Evolutionary conservation across 1,284 basidiomycete species (phyloP), one percentile per base, ranked within the genome.

Genomic region (Amylostereum areolatum): DNA sequence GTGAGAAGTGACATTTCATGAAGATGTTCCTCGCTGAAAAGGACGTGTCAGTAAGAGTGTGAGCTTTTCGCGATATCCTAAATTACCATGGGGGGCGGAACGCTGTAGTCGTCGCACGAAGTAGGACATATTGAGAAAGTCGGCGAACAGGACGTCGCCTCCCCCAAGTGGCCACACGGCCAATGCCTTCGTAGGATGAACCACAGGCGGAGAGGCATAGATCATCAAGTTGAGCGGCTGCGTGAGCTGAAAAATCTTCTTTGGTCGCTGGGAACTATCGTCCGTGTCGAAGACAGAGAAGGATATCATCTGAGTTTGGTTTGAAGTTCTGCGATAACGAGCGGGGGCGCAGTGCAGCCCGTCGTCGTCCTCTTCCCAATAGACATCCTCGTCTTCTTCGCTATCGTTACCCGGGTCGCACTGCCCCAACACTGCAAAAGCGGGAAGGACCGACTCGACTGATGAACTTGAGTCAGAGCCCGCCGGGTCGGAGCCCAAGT

Each of bases 121-220:
- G 42, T 62, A 66, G n/a, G 62, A 56, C 32, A 59, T 62, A 2
- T 42, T 50, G 29, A 51, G 28, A 37, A 60, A 59, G 42, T 66
- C 62, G 8, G 55, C 59, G 45, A 66, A 66, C 4, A 66, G 52
- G 4, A 66, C 49, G n/a, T 62, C 60, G 3, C 65, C 61, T 7
- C 44, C 57, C 42, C 59, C 54, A 11, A 66, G 52, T 4, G 65
- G 59, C 63, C 63, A 66, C 12, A 63, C 59, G 3, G 62, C 50
- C 9, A 66, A 52, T 7, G 55, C 42, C 29, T 57, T 48, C 5
- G 42, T 52, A 3, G 63, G 65, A 51, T 66, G 64, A 18, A 66
- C 43, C 1, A 50, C 52, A 7, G 64, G 65, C 5, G 64, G 60
- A 9, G 65, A 66, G 35, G 52, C 57, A 48, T 62, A 61, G 5